phyloP scores from a whole-genome alignment of 352 stramenopile species.

The Phytopythium montanum region DNA sequence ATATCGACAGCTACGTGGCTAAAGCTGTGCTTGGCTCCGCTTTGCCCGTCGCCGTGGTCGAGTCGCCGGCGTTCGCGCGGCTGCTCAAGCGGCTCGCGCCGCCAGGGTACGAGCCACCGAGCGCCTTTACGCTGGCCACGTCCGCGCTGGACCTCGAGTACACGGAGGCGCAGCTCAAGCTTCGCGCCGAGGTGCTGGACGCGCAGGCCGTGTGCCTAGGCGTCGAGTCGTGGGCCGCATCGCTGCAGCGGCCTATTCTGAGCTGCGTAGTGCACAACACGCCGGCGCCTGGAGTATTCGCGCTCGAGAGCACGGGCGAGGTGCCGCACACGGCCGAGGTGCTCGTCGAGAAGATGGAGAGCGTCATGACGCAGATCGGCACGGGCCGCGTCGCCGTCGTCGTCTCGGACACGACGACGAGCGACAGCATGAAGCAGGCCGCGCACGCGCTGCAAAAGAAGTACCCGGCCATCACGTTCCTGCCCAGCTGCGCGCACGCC shows the following conservation, averaged over 20 bases:
- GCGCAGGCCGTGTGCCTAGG: conserved; percentile 43
- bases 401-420: conserved; percentile 40
- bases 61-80: conserved; percentile 54
- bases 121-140: conserved; percentile 43
- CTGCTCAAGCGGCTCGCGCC: conserved; percentile 60
- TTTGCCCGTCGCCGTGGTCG: conserved; percentile 52
- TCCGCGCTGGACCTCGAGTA: conserved; percentile 58
- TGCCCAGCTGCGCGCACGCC: conserved; percentile 55
- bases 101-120: conserved; percentile 37
- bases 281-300: conserved; percentile 41
- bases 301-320: conserved; percentile 56
- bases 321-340: conserved; percentile 37
- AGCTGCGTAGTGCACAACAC: conserved; percentile 53
- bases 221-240: conserved; percentile 43
- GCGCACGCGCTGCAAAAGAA: conserved; percentile 40
- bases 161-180: conserved; percentile 51
- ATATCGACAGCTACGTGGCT: conserved; percentile 55
- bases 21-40: conserved; percentile 50
- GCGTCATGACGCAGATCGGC: conserved; percentile 52
- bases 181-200: conserved; percentile 53
- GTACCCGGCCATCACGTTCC: conserved; percentile 56
- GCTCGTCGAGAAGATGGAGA: conserved; percentile 55
- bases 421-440: conserved; percentile 54
- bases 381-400: conserved; percentile 51
- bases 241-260: conserved; percentile 42